Base-by-base conservation (phyloP, 495 filamentous ascomycete species). In the Lasiosphaeriaceae sp. region DNA sequence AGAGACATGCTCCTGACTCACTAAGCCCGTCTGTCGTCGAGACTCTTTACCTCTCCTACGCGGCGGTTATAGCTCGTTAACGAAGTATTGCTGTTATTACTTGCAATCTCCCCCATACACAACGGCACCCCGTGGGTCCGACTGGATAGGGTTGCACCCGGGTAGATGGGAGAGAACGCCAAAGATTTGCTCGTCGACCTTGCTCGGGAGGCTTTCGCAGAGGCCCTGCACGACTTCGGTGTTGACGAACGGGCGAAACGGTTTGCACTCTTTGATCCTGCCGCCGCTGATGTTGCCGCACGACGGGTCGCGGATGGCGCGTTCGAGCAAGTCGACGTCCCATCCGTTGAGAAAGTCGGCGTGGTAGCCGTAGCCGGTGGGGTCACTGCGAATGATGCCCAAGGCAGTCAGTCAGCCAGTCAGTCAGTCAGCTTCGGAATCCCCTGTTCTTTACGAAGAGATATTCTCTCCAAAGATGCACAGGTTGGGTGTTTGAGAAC, bases 321-420 rank as follows among this genome's bases (percentile, higher is more conserved):
- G 66, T 56, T 86, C 71, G 26, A 83, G 71, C 41, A 75, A 62
- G 0, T 70, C 61, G 12, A 76, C 69, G 57, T 88, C 75, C 83
- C 86, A 90, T 44, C 86, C 86, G 57, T 88, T 84, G 45, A 89
- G 63, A 63, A 86, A 86, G 65, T 86, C 84, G 35, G 73, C 79
- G 58, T 86, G 82, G 54, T 80, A 77, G 6, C 70, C 74, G 55
- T 73, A 78, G 34, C 76, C 78, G 8, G 67, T 75, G 0, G 65
- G 56, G 52, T 81, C 77, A 6, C 65, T 56, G 21, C 2, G 29
- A 14, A 12, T 16, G n/a, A 14, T 9, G 14, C 8, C 34, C 34
- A 37, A 9, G 8, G 34, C 8, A 8, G 14, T 14, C 34, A 8
- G 34, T 47, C 86, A 87, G 50, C 83, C 83, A 12, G 83, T n/a